Evolutionary conservation across 2,329 filamentous ascomycete genomes (phyloP).

Genomic region (Paecilomyces niveus): DNA sequence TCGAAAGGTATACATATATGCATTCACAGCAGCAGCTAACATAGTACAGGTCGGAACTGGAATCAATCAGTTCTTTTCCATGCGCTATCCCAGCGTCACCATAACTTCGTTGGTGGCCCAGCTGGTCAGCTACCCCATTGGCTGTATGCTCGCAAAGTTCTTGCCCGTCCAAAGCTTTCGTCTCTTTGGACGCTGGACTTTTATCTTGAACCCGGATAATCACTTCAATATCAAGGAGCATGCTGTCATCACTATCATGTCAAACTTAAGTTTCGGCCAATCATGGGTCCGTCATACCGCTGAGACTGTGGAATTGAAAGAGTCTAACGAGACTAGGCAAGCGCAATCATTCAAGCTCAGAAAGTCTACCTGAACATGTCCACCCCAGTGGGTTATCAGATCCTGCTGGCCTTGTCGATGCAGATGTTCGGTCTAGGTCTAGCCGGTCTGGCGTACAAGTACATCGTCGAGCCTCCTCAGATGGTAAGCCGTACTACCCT

Average conservation of each 20-base stretch:
- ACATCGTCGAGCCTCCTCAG: conserved; percentile 28
- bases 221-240: conserved; percentile 45
- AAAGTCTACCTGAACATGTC: conserved; percentile 30
- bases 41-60: conserved; percentile 32
- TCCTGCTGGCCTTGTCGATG: conserved; percentile 30
- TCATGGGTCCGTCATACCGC: conserved; percentile 11
- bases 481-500: conserved; percentile 15
- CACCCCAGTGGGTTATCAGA: conserved; percentile 28
- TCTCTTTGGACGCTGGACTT: conserved; percentile 11
- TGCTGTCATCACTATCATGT: conserved; percentile 41
- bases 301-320: background rate
- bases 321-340: conserved; percentile 31
- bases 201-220: conserved; percentile 34
- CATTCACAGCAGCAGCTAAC: background rate
- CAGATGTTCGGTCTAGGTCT: conserved; percentile 33
- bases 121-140: conserved; percentile 38
- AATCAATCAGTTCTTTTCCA: conserved; percentile 42
- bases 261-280: conserved; percentile 40
- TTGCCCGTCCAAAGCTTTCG: conserved; percentile 28
- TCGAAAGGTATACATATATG: conserved; percentile 29
- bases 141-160: conserved; percentile 31
- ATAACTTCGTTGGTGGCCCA: conserved; percentile 42
- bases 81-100: conserved; percentile 40
- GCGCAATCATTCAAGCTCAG: conserved; percentile 37
- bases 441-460: conserved; percentile 28